Evolutionary conservation across 805 yeast genomes (phyloP), one percentile per base, ranked within the genome.

Genomic region (Nadsonia fulvescens): DNA sequence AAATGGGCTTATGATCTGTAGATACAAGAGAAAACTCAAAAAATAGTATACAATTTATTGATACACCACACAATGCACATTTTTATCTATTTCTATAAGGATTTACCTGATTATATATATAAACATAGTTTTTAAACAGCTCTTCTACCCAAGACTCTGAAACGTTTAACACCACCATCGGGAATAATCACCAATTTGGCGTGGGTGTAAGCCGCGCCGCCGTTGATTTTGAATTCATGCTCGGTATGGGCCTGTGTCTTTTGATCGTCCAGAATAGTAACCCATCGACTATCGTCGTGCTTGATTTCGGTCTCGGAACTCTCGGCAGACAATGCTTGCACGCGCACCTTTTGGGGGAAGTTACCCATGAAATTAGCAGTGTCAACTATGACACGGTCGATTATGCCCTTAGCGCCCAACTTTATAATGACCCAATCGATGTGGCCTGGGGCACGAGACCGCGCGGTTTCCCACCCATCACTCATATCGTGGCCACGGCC

Each of bases 391-490:
- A 83, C 51, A 31, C 63, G 56, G 14, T 61, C 53, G 28, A 81
- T 58, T 22, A 39, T 35, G 9, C 58, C 58, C 3, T 79, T 58
- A 17, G 72, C 67, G 11, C 94, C 95, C 28, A 86, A 62, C 39
- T 73, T 67, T 32, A 86, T 64, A 27, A 79, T 65, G 2, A 70
- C 93, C 94, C 94, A 86, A 56, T 86, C 98, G 19, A 66, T 70
- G 47, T 86, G 96, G 22, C 78, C 82, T 4, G 70, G 66, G 8
- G 55, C 58, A 47, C 96, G 65, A 2, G 94, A 81, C 47, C 98
- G 68, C 40, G 66, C 68, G 13, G 98, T 86, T 49, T 86, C 98
- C 98, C 98, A 86, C 8, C 98, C 98, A 45, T 89, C 96, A 26
- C 89, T 69, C 96, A 86, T 86, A 50, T 86, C 94, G 40, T 63